Percentiles rank a stretch among this genome's conserved stretches.
Evolutionary conservation across 495 filamentous ascomycete genomes (phyloP).

Genomic region (Daldinia vernicosa): DNA sequence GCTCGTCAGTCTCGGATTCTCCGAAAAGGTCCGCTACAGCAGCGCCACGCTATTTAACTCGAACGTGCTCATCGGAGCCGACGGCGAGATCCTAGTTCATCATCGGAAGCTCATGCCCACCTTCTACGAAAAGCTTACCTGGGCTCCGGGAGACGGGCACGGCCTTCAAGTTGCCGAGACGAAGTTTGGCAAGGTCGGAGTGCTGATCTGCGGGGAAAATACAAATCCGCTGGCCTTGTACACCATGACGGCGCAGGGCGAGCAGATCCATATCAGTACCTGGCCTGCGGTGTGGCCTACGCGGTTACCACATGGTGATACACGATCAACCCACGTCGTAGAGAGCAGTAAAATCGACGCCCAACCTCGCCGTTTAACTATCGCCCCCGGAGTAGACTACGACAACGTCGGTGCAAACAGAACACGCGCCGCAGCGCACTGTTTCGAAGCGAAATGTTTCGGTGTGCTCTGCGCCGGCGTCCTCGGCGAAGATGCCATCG

Average conservation of each 20-base stretch:
- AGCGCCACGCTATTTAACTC: slow-evolving; percentile 49
- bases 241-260: slow-evolving; percentile 41
- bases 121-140: slow-evolving; percentile 52
- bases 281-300: slow-evolving; percentile 50
- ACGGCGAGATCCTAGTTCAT: slow-evolving; percentile 47
- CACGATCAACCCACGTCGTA: slow-evolving; percentile 15
- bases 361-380: neutral
- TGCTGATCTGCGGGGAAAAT: slow-evolving; percentile 54
- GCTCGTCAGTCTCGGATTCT: slow-evolving; percentile 50
- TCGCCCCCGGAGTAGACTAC: slow-evolving; percentile 42
- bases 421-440: slow-evolving; percentile 53
- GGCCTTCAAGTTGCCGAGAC: slow-evolving; percentile 45
- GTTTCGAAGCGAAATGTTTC: slow-evolving; percentile 59
- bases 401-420: slow-evolving; percentile 55
- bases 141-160: slow-evolving; percentile 49
- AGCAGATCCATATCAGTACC: slow-evolving; percentile 48
- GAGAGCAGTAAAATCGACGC: neutral
- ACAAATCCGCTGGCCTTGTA: slow-evolving; percentile 50
- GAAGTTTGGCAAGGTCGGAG: slow-evolving; percentile 41
- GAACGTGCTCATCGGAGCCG: slow-evolving; percentile 47
- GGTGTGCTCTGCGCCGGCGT: slow-evolving; percentile 50
- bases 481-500: slow-evolving; percentile 45
- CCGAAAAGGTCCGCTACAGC: slow-evolving; percentile 47
- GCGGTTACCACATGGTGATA: slow-evolving; percentile 39
- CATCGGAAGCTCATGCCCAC: slow-evolving; percentile 54